phyloP scores from a whole-genome alignment of 2,329 filamentous ascomycete genomes.

The Botrytis elliptica region DNA sequence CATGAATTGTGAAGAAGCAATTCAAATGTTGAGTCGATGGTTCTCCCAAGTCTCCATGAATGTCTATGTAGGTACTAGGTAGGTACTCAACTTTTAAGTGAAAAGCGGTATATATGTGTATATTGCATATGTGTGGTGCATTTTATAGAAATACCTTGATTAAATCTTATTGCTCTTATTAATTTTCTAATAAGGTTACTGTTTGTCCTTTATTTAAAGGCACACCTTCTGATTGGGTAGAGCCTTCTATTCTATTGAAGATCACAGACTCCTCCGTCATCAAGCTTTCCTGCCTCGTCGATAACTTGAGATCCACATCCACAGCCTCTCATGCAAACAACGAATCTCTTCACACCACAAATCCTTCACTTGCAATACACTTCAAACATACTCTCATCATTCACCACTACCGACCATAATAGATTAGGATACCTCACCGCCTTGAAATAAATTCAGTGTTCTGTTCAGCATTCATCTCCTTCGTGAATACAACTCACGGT shows the following conservation, averaged over 20 bases:
- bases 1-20: not conserved
- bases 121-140: not conserved
- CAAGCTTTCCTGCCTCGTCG: conserved; percentile 19
- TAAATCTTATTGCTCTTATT: not conserved
- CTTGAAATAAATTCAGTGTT: not conserved
- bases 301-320: conserved; percentile 6
- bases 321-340: conserved; percentile 17
- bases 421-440: not conserved
- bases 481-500: conserved; percentile 4
- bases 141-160: not conserved
- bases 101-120: not conserved
- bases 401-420: not conserved
- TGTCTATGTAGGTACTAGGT: too few relatives aligned
- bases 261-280: conserved; percentile 10
- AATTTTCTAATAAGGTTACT: too few relatives aligned
- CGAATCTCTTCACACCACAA: conserved; percentile 5
- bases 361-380: conserved; percentile 9
- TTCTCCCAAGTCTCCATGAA: not conserved
- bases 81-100: not conserved
- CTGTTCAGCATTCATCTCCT: not conserved
- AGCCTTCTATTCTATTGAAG: not conserved
- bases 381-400: not conserved
- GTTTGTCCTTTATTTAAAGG: not conserved
- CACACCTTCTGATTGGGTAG: conserved; percentile 8
- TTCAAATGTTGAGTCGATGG: not conserved